A percentile compares a stretch with the other conserved stretches of the same genome.
Evolutionary conservation across 495 filamentous ascomycete species (phyloP).

Genomic region (Chaetomium cochliodes): DNA sequence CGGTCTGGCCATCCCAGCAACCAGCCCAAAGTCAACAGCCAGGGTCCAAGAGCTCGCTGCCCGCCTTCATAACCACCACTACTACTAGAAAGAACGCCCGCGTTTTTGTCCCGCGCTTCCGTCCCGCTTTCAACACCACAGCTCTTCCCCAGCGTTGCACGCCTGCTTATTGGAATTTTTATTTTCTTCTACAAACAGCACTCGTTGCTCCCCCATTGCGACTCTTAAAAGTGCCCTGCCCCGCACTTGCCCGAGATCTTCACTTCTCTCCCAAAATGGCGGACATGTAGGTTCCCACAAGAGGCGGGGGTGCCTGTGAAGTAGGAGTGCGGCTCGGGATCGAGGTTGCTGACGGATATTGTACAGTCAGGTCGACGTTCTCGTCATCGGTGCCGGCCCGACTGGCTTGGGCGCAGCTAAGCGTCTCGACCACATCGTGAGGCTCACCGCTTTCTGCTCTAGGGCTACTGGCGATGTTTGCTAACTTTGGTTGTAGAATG

Average conservation of each 20-base stretch:
- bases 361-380: constrained; percentile 83
- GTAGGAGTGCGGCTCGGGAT: neutral
- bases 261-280: constrained; percentile 31
- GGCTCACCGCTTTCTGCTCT: constrained; percentile 42
- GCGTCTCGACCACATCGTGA: constrained; percentile 91
- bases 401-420: constrained; percentile 97
- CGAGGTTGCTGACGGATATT: neutral
- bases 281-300: constrained; percentile 35
- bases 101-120: neutral
- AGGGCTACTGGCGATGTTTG: constrained; percentile 18
- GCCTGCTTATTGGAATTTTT: constrained; percentile 5
- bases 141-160: neutral
- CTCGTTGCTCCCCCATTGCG: constrained; percentile 2
- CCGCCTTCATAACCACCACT: constrained; percentile 15
- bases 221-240: constrained; percentile 6
- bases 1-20: constrained; percentile 23
- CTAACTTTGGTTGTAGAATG: constrained; percentile 58
- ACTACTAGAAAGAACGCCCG: constrained; percentile 6
- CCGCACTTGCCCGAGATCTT: constrained; percentile 7
- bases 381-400: constrained; percentile 97
- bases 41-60: constrained; percentile 13
- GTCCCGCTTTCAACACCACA: neutral
- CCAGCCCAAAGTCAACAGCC: constrained; percentile 12
- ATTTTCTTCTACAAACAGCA: neutral
- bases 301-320: neutral